Conservation (phyloP, 257 asterid species). For the Solanum arcanum region DNA sequence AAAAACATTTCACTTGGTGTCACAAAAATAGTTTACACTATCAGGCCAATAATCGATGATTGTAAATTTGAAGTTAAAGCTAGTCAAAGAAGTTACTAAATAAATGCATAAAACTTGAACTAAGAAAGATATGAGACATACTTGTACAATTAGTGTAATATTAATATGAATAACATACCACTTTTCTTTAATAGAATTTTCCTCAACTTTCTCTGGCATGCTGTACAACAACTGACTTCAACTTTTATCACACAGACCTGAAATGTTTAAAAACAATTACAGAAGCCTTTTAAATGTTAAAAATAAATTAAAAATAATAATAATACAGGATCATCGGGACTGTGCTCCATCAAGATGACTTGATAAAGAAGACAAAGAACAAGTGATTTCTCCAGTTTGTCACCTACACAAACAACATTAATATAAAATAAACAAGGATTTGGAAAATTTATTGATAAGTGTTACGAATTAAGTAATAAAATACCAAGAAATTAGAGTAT, state of each 20-base stretch:
- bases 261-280: not conserved
- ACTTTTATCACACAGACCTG: slow-evolving; percentile 6
- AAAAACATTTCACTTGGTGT: not conserved
- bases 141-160: not conserved
- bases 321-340: not conserved
- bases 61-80: not conserved
- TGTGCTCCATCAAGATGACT: not conserved
- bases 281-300: not conserved
- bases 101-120: not conserved
- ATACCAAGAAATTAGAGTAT: not conserved
- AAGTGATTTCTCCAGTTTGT: not conserved
- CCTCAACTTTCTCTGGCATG: not conserved
- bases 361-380: not conserved
- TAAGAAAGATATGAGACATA: not conserved
- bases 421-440: not conserved
- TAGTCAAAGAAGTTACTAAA: too few species aligned
- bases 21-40: not conserved
- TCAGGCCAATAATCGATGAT: not conserved
- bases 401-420: not conserved
- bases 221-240: not conserved
- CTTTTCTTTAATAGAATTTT: not conserved
- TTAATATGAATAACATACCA: not conserved
- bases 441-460: not conserved
- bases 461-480: not conserved
- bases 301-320: not conserved